Evolutionary conservation across 2,329 filamentous ascomycete genomes (phyloP).

Genomic region (Penicillium digitatum): DNA sequence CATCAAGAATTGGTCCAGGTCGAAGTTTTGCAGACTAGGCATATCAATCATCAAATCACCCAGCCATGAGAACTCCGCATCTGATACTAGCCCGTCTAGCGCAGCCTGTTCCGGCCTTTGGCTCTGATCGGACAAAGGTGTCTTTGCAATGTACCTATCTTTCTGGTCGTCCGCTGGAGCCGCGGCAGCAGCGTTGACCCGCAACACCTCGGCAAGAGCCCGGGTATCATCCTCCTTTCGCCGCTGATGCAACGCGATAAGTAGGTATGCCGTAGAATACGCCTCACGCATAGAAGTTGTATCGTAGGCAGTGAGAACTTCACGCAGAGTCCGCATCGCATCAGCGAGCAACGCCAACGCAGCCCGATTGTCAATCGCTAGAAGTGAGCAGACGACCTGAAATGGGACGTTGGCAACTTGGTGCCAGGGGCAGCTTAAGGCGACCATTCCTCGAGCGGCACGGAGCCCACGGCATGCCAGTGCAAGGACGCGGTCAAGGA

Average conservation of each 20-base stretch:
- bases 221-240: slow-evolving; percentile 46
- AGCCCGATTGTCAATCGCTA: slow-evolving; percentile 53
- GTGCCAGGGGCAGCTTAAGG: slow-evolving; percentile 52
- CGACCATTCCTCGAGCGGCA: slow-evolving; percentile 48
- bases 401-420: slow-evolving; percentile 59
- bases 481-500: slow-evolving; percentile 48
- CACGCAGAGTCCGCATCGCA: slow-evolving; percentile 49
- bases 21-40: slow-evolving; percentile 43
- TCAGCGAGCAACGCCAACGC: slow-evolving; percentile 49
- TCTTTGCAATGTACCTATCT: neutral
- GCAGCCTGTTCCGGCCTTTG: slow-evolving; percentile 4
- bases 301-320: slow-evolving; percentile 44
- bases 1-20: slow-evolving; percentile 43
- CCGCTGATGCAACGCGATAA: slow-evolving; percentile 52
- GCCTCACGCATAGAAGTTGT: slow-evolving; percentile 52
- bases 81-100: slow-evolving; percentile 25
- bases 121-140: neutral
- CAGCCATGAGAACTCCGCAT: slow-evolving; percentile 42
- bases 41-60: slow-evolving; percentile 46
- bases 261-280: slow-evolving; percentile 52
- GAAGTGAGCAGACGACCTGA: slow-evolving; percentile 54
- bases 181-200: slow-evolving; percentile 33
- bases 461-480: slow-evolving; percentile 46
- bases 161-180: slow-evolving; percentile 9
- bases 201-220: slow-evolving; percentile 40